These are phyloP conservation scores for Puccinia horiana DNA, from an alignment of 1,284 basidiomycete genomes.

Conservation along the genomic window DNA sequence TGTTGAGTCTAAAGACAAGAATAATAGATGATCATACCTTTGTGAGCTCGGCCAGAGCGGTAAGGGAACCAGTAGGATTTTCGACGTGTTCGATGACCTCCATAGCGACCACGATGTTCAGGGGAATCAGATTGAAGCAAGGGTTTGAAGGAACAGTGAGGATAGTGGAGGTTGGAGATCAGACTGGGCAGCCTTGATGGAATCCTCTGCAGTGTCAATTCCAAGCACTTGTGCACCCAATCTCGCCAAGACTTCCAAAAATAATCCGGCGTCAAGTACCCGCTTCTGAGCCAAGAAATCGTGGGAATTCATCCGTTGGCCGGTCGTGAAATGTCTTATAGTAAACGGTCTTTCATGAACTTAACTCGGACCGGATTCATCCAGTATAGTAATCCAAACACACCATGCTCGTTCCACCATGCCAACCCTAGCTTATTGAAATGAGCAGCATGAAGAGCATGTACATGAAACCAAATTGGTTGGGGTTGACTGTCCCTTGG, in stretches of 20 bases:
- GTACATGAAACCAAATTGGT: no score
- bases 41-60: slow-evolving; percentile 75
- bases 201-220: slow-evolving; percentile 84
- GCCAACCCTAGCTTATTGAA: slow-evolving; percentile 86
- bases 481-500: no score
- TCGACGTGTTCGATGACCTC: slow-evolving; percentile 98
- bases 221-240: slow-evolving; percentile 82
- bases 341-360: slow-evolving; percentile 79
- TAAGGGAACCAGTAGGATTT: slow-evolving; percentile 79
- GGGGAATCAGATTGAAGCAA: slow-evolving; percentile 64
- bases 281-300: slow-evolving; percentile 66
- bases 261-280: slow-evolving; percentile 83
- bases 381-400: slow-evolving; percentile 83
- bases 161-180: slow-evolving; percentile 62
- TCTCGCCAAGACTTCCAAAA: slow-evolving; percentile 86
- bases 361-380: slow-evolving; percentile 92
- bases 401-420: slow-evolving; percentile 97
- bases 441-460: no score
- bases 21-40: slow-evolving; percentile 65
- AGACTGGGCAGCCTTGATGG: slow-evolving; percentile 75
- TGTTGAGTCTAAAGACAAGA: not conserved
- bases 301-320: not conserved
- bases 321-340: slow-evolving; percentile 60
- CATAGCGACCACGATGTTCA: slow-evolving; percentile 69
- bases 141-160: slow-evolving; percentile 76